A percentile compares a stretch with the other conserved stretches of the same genome.
Evolutionary conservation across 108 stramenopile species (phyloP).

Genomic region (Epipyxis sp.): DNA sequence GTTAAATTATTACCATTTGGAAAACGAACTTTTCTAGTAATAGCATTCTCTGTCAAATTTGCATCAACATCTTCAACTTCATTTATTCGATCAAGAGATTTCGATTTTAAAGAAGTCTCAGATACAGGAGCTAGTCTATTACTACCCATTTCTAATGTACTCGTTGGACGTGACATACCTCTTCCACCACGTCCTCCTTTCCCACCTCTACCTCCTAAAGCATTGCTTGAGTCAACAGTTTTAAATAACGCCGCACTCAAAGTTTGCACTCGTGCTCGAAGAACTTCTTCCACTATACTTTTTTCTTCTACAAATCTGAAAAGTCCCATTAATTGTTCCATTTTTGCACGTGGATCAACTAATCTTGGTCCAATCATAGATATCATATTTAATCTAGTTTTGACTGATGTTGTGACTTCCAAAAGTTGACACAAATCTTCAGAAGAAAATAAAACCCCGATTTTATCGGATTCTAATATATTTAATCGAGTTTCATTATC

Average conservation of each 20-base stretch:
- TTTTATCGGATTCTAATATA: neutral
- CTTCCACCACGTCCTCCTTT: conserved; percentile 20
- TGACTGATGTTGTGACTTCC: neutral
- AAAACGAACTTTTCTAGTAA: too few species aligned
- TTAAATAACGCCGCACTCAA: neutral
- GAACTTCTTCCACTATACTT: neutral
- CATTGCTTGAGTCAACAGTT: neutral
- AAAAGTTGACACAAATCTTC: neutral
- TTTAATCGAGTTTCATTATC: neutral
- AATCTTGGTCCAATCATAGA: neutral
- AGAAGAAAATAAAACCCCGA: neutral
- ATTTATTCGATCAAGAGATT: too few species aligned
- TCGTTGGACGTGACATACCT: neutral
- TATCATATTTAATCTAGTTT: neutral
- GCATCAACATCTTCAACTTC: too few species aligned
- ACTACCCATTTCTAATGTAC: neutral
- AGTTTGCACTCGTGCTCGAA: neutral
- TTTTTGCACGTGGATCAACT: neutral
- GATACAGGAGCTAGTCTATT: too few species aligned
- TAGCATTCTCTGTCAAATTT: too few species aligned
- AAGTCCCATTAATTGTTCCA: neutral
- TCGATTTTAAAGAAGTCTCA: too few species aligned
- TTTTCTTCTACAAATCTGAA: conserved; percentile 24
- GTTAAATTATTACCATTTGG: too few species aligned
- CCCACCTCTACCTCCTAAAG: neutral